Conservation (phyloP, 345 rosid species). For the Excoecaria agallocha region DNA sequence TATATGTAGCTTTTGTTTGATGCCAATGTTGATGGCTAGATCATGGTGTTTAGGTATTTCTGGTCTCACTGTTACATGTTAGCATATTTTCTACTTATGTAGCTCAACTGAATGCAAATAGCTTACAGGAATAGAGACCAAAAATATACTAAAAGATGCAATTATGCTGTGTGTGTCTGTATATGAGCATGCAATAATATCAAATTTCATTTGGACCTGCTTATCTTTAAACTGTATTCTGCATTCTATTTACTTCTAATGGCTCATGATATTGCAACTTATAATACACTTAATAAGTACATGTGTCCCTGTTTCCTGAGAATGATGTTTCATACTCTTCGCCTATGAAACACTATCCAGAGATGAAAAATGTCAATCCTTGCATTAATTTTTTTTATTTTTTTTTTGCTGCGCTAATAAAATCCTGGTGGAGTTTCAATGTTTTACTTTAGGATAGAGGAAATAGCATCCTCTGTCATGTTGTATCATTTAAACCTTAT, state of each 20-base stretch:
- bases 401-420: background rate
- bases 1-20: constrained; percentile 1
- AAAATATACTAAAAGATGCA: background rate
- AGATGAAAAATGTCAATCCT: background rate
- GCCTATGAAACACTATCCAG: background rate
- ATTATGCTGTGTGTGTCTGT: background rate
- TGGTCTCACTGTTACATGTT: background rate
- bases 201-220: background rate
- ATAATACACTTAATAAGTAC: background rate
- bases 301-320: background rate
- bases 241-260: background rate
- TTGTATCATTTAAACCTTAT: no score
- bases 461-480: background rate
- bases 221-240: background rate
- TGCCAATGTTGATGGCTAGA: background rate
- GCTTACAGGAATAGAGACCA: background rate
- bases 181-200: background rate
- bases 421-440: background rate
- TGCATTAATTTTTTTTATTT: background rate
- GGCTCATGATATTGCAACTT: background rate
- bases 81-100: no score
- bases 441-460: background rate
- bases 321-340: background rate
- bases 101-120: background rate
- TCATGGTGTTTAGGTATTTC: background rate